Percentiles rank a stretch among this genome's conserved stretches.
These are phyloP conservation scores for Eimeria mitis DNA, from an alignment of 169 alveolate genomes.

Conservation along the genomic window DNA sequence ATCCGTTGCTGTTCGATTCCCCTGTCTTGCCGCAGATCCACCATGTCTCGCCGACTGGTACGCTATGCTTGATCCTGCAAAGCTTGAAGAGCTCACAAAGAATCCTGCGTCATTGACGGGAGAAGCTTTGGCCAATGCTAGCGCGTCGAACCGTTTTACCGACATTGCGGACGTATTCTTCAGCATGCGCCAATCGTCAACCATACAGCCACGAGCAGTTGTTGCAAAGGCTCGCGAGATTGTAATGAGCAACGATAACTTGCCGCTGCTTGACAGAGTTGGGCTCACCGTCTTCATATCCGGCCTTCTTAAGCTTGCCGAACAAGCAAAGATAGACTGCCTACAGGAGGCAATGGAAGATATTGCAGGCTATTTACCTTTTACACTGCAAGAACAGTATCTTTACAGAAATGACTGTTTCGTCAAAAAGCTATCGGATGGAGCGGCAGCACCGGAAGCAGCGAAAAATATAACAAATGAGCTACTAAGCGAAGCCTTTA, in stretches of 20 bases:
- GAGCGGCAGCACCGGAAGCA: conserved; percentile 35
- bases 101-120: conserved; percentile 4
- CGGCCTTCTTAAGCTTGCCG: conserved; percentile 23
- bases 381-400: conserved; percentile 1
- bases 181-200: conserved; percentile 51
- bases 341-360: conserved; percentile 35
- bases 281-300: conserved; percentile 24
- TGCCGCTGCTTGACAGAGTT: conserved; percentile 14
- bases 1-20: not conserved
- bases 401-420: conserved; percentile 29
- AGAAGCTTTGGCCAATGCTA: conserved; percentile 41
- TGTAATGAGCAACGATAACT: not conserved
- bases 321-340: conserved; percentile 30
- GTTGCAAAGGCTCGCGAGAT: conserved; percentile 14
- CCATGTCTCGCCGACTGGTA: conserved; percentile 52
- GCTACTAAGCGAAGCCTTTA: not conserved
- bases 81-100: conserved; percentile 57
- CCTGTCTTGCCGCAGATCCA: conserved; percentile 16
- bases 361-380: conserved; percentile 11
- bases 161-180: conserved; percentile 21
- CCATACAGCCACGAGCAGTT: not conserved
- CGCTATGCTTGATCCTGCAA: not conserved
- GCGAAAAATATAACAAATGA: not conserved
- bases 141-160: conserved; percentile 36
- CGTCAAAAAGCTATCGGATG: not conserved